These are phyloP conservation scores for Phellopilus nigrolimitatus DNA, from an alignment of 1,284 basidiomycete species.

Conservation along the genomic window DNA sequence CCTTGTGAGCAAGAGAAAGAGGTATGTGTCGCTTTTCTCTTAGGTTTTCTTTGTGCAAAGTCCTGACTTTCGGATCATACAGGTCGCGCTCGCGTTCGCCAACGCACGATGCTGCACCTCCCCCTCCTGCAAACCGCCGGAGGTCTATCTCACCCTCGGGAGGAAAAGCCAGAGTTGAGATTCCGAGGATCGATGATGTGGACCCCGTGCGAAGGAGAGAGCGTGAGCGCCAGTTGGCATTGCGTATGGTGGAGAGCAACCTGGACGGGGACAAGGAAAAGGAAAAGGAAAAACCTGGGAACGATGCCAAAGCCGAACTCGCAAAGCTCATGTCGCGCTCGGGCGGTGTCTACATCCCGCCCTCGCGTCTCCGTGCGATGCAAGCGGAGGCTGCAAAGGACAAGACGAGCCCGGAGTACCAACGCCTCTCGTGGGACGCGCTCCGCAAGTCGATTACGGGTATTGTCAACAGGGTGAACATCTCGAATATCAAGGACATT, in stretches of 20 bases:
- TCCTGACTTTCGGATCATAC: constrained; percentile 13
- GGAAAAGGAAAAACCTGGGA: constrained; percentile 42
- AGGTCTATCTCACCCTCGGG: constrained; percentile 56
- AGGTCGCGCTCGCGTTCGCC: constrained; percentile 58
- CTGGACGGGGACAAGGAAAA: constrained; percentile 55
- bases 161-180: constrained; percentile 33
- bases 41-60: background rate
- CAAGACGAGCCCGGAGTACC: constrained; percentile 89
- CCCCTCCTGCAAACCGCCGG: constrained; percentile 58
- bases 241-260: constrained; percentile 68
- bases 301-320: constrained; percentile 75
- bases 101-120: constrained; percentile 48
- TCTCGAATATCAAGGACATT: constrained; percentile 95
- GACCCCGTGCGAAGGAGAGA: constrained; percentile 73
- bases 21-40: constrained; percentile 32
- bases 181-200: constrained; percentile 65
- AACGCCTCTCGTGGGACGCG: constrained; percentile 96
- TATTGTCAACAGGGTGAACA: constrained; percentile 98
- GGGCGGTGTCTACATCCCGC: constrained; percentile 96
- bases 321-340: constrained; percentile 77
- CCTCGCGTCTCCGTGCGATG: constrained; percentile 86
- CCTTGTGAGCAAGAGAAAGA: constrained; percentile 49
- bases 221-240: constrained; percentile 73
- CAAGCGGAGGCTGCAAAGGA: constrained; percentile 84
- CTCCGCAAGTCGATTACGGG: constrained; percentile 97